A percentile compares a stretch with the other conserved stretches of the same genome.
These are phyloP conservation scores for Ascochyta rabiei DNA, from an alignment of 2,329 filamentous ascomycete genomes.

Conservation along the genomic window DNA sequence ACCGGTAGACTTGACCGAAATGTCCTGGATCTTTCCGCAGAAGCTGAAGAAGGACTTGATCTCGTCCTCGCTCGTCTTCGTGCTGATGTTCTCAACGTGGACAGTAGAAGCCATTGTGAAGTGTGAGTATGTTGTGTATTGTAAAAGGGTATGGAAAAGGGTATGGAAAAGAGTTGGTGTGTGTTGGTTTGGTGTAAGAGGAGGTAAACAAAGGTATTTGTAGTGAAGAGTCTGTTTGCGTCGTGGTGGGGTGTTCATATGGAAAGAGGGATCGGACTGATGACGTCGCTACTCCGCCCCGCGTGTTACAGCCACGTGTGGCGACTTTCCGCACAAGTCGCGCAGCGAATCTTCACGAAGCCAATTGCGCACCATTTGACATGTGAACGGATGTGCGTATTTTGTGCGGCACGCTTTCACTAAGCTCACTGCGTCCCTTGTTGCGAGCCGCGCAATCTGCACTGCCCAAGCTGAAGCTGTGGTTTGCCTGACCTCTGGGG, in stretches of 20 bases:
- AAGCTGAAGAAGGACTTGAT: conserved; percentile 98
- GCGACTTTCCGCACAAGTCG: conserved; percentile 19
- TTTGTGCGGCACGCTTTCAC: not conserved
- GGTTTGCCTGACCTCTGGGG: not conserved
- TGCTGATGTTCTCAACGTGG: conserved; percentile 86
- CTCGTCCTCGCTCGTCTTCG: conserved; percentile 84
- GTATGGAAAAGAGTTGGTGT: conserved; percentile 8
- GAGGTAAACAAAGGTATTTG: not conserved
- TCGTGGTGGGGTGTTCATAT: conserved; percentile 19
- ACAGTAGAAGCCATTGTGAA: conserved; percentile 68
- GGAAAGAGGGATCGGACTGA: conserved; percentile 4
- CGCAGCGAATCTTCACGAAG: conserved; percentile 32
- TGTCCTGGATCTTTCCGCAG: conserved; percentile 84
- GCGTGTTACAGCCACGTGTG: conserved; percentile 16
- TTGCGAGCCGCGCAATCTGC: conserved; percentile 8
- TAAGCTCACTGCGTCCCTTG: conserved; percentile 1
- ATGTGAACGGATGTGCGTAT: conserved; percentile 9
- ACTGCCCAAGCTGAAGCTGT: not conserved
- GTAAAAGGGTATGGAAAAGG: conserved; percentile 9
- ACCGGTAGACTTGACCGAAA: conserved; percentile 72
- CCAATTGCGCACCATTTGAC: conserved; percentile 3
- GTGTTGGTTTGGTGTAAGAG: not conserved
- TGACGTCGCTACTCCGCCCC: conserved; percentile 13
- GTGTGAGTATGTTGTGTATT: conserved; percentile 19
- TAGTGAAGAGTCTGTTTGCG: not conserved